These are phyloP conservation scores for Pseudocercospora vitis DNA, from an alignment of 2,329 filamentous ascomycete genomes.

Conservation along the genomic window DNA sequence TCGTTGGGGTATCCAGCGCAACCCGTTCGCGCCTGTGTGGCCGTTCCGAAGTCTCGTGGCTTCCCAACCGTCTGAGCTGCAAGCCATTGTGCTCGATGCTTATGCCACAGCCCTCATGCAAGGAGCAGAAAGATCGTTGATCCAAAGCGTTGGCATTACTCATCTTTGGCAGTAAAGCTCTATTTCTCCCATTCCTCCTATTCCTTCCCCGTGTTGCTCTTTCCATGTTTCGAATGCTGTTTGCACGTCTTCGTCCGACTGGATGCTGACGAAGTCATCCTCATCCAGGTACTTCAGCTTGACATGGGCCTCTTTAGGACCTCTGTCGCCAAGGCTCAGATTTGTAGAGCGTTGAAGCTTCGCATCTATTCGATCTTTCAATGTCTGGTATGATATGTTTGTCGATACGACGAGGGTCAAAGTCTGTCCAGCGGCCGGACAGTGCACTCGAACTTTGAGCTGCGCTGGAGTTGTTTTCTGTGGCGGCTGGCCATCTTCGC, in stretches of 20 bases:
- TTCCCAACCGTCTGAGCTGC: background rate
- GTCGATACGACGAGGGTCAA: conserved; percentile 94
- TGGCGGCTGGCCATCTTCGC: conserved; percentile 28
- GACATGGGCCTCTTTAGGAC: conserved; percentile 53
- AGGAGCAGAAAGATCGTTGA: background rate
- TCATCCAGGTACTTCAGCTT: conserved; percentile 91
- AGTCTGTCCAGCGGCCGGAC: conserved; percentile 73
- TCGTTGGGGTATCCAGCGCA: background rate
- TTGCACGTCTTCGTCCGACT: conserved; percentile 93
- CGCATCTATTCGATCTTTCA: conserved; percentile 93
- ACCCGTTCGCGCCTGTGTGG: background rate
- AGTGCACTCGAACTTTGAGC: conserved; percentile 93
- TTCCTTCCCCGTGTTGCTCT: conserved; percentile 66
- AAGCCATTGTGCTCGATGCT: background rate
- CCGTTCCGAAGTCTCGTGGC: background rate
- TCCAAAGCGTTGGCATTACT: conserved; percentile 12
- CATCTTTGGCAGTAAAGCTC: conserved; percentile 73
- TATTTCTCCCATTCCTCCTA: conserved; percentile 77
- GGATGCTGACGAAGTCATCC: conserved; percentile 87
- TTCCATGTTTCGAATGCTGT: conserved; percentile 95
- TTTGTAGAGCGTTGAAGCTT: conserved; percentile 86
- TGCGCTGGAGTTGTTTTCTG: conserved; percentile 62
- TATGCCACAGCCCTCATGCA: background rate
- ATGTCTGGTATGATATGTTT: conserved; percentile 89
- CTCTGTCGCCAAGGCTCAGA: conserved; percentile 75